These are phyloP conservation scores for Kwoniella dendrophila DNA, from an alignment of 768 basidiomycete species.

Conservation along the genomic window DNA sequence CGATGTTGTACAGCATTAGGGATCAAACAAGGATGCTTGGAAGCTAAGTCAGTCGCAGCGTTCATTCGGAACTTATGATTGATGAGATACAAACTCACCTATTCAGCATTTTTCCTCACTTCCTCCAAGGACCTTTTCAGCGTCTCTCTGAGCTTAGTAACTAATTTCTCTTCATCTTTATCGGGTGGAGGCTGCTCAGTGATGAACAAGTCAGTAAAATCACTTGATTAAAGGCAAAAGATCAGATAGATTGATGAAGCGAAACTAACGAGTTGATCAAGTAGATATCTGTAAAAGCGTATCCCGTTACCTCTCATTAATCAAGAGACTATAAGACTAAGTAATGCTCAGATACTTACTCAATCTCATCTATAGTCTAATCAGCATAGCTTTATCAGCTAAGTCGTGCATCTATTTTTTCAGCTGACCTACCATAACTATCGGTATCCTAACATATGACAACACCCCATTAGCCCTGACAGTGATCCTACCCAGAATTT, in stretches of 20 bases:
- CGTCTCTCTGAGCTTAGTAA: slow-evolving; percentile 40
- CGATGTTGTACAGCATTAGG: too few relatives aligned
- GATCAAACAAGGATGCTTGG: too few relatives aligned
- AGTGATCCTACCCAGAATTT: not conserved
- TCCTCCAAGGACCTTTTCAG: slow-evolving; percentile 38
- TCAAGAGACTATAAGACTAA: too few relatives aligned
- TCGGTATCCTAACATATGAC: slow-evolving; percentile 28
- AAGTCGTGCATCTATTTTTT: not conserved
- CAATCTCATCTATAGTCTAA: slow-evolving; percentile 49
- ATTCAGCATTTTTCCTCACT: slow-evolving; percentile 42
- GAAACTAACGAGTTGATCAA: slow-evolving; percentile 39
- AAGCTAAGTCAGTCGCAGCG: too few relatives aligned
- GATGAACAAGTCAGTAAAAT: not conserved
- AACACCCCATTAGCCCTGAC: not conserved
- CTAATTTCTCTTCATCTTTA: slow-evolving; percentile 38
- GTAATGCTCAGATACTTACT: slow-evolving; percentile 25
- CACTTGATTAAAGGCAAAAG: not conserved
- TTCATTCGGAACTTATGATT: too few relatives aligned
- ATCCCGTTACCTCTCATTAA: too few relatives aligned
- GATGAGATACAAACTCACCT: too few relatives aligned
- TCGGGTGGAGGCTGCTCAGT: slow-evolving; percentile 38
- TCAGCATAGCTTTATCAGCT: not conserved
- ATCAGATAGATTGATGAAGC: not conserved
- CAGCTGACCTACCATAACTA: slow-evolving; percentile 36
- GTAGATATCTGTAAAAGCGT: slow-evolving; percentile 47